Base-by-base conservation (phyloP, 2,329 filamentous ascomycete genomes). In the Harringtonia aguacate region DNA sequence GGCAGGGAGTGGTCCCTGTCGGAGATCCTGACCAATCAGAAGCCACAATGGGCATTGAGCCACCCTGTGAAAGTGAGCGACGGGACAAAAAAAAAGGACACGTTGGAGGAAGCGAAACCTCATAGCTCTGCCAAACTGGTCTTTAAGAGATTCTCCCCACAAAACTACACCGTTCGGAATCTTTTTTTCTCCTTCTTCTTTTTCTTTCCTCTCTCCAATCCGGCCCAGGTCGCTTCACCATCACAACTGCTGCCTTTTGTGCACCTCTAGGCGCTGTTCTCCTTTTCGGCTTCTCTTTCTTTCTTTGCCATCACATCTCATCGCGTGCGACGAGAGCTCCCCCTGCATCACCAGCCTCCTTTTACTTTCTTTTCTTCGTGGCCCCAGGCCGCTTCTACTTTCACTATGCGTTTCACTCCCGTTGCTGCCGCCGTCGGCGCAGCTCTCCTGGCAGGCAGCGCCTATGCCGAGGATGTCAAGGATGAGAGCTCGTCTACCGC, bases 371-470 rank as follows among this genome's bases (percentile, higher is more conserved):
- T 34, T 14, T 17, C 15, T 28, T 12, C 8, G 13, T 14, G 30
- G 12, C 18, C 21, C 9, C 15, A 9, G 13, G n/a, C 10, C 8
- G 5, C 18, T 35, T 17, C 21, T 24, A n/a, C 36, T 6, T 33
- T 31, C 46, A 80, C 60, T 61, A 94, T 94, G 87, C 86, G 84
- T 79, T 79, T 94, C 68, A 83, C 84, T 69, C 72, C 84, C 63
- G 78, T 84, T 60, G 77, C 87, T 58, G 83, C 82, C 54, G 78
- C 84, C 54, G 76, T 84, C 59, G 82, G 86, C 61, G 84, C 85
- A 58, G 79, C 84, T 57, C 65, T 87, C 54, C 66, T 84, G 59
- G 82, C 81, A 53, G 76, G 80, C 62, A 77, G 79, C 54, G 81
- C 81, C 58, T 74, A 79, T 53, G 77, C 80, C 51, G 82, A 84